phyloP scores from a whole-genome alignment of 495 filamentous ascomycete genomes.

The Melanomma pulvis-pyrius region DNA sequence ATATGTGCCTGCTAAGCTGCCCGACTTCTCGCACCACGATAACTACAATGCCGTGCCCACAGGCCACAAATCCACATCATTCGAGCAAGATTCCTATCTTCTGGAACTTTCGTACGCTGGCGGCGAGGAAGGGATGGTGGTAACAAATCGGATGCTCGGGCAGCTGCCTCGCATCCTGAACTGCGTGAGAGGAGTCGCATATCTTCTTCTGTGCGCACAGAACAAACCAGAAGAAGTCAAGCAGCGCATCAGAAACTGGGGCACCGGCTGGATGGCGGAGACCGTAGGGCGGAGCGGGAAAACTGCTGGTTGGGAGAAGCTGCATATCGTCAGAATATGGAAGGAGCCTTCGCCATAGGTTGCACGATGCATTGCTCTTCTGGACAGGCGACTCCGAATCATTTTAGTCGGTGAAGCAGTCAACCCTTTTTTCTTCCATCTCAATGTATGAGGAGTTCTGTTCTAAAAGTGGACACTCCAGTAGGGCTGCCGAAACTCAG shows the following conservation, averaged over 20 bases:
- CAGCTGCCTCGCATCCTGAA: slow-evolving; percentile 66
- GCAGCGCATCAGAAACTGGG: slow-evolving; percentile 60
- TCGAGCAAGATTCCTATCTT: slow-evolving; percentile 74
- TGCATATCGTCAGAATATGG: slow-evolving; percentile 82
- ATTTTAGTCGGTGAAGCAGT: too few relatives aligned
- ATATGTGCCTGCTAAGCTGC: slow-evolving; percentile 84
- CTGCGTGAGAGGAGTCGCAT: slow-evolving; percentile 71
- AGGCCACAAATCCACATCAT: slow-evolving; percentile 46
- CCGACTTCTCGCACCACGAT: slow-evolving; percentile 47
- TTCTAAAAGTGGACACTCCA: too few relatives aligned
- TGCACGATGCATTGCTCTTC: not conserved
- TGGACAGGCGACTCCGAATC: too few relatives aligned
- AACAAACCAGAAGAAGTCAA: slow-evolving; percentile 80
- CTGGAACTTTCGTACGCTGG: slow-evolving; percentile 88
- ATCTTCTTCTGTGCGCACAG: slow-evolving; percentile 85
- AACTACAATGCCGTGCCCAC: slow-evolving; percentile 39
- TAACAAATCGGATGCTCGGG: slow-evolving; percentile 75
- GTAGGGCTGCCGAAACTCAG: not conserved
- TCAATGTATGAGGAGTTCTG: not conserved
- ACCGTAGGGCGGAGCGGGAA: slow-evolving; percentile 82
- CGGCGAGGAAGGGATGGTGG: slow-evolving; percentile 88
- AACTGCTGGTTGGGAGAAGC: slow-evolving; percentile 88
- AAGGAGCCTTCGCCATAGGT: not conserved
- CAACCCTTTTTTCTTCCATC: not conserved
- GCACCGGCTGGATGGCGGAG: slow-evolving; percentile 67